Base-by-base conservation (phyloP, 139 green algal species). In the Medakamo hakoo region DNA sequence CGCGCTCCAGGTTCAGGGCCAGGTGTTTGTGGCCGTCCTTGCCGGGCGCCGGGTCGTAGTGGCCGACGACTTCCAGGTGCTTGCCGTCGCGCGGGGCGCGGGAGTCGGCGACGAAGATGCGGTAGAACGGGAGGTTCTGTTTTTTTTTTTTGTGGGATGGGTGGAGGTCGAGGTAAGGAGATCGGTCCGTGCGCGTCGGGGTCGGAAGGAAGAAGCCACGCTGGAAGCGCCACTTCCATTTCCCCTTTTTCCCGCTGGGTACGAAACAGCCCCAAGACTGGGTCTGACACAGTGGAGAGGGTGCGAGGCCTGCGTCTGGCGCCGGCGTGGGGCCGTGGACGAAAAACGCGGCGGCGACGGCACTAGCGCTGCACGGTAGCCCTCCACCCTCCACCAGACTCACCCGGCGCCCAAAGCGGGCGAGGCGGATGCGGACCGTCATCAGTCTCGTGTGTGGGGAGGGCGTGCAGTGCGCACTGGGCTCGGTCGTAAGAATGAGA, bases 21-120 rank as follows among this genome's bases (percentile, higher is more conserved):
- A 93, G 22, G 71, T 90, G 82, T 74, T 92, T 92, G 75, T 94
- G 89, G 21, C 84, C 84, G 64, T 94, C 87, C 21, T 79, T 80
- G 27, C 77, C 82, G 86, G 87, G 86, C 4, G 86, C 64, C 3
- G 87, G 87, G 68, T 94, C 73, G 68, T 89, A 94, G 73, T 86
- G 78, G 4, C 87, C 87, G 2, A 94, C 60, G 18, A 82, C 66
- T 57, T 93, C 87, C 4, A 94, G 52, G 69, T 93, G 87, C 48
- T 70, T 75, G 21, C 87, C 87, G 63, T 90, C 84, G 3, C 85
- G 68, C 4, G 83, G 81, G 22, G 70, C 67, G 5, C 78, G 61
- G 0, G 71, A 70, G 58, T 92, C 81, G 3, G 87, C 87, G 2
- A 82, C 87, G 57, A 88, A 85, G 23, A 94, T 85, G 30, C 82